Percentiles rank a stretch among this genome's conserved stretches.
Conservation (phyloP, 495 filamentous ascomycete species). For the Talaromyces borbonicus region DNA sequence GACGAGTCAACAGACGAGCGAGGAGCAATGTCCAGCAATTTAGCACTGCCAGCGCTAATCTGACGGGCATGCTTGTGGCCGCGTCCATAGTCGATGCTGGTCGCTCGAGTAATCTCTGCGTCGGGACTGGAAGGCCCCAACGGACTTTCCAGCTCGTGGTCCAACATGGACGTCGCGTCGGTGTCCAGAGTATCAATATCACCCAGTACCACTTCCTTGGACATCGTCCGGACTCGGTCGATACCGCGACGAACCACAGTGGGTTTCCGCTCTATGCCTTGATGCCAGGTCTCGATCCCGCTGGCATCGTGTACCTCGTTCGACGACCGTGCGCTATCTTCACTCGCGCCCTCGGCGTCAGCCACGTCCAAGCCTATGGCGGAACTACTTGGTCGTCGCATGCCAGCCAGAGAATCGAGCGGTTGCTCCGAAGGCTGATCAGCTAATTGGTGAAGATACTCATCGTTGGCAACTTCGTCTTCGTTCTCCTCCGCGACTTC, state of each 20-base stretch:
- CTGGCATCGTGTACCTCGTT: too few relatives aligned
- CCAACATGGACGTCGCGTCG: slow-evolving; percentile 20
- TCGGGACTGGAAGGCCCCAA: slow-evolving; percentile 23
- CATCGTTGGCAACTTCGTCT: slow-evolving; percentile 48
- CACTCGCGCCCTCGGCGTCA: slow-evolving; percentile 10
- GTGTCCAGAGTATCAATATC: slow-evolving; percentile 38
- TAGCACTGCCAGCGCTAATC: slow-evolving; percentile 65
- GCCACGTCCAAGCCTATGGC: slow-evolving; percentile 20
- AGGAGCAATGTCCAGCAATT: slow-evolving; percentile 52
- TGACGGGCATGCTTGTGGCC: slow-evolving; percentile 47
- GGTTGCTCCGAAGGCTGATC: slow-evolving; percentile 29
- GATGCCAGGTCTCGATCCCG: slow-evolving; percentile 38
- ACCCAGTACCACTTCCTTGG: slow-evolving; percentile 59
- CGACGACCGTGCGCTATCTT: neutral
- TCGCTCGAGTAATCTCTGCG: slow-evolving; percentile 46
- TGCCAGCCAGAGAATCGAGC: slow-evolving; percentile 10
- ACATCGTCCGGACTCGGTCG: slow-evolving; percentile 48
- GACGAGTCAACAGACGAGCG: slow-evolving; percentile 24
- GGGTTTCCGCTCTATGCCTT: slow-evolving; percentile 44
- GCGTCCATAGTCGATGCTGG: slow-evolving; percentile 53
- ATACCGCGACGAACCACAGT: slow-evolving; percentile 42
- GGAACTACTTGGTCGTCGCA: slow-evolving; percentile 28
- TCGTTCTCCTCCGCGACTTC: slow-evolving; percentile 18
- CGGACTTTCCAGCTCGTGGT: slow-evolving; percentile 23
- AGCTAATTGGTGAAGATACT: slow-evolving; percentile 49